Conservation (phyloP, 495 filamentous ascomycete species). For the Hypoxylon subgilvum region DNA sequence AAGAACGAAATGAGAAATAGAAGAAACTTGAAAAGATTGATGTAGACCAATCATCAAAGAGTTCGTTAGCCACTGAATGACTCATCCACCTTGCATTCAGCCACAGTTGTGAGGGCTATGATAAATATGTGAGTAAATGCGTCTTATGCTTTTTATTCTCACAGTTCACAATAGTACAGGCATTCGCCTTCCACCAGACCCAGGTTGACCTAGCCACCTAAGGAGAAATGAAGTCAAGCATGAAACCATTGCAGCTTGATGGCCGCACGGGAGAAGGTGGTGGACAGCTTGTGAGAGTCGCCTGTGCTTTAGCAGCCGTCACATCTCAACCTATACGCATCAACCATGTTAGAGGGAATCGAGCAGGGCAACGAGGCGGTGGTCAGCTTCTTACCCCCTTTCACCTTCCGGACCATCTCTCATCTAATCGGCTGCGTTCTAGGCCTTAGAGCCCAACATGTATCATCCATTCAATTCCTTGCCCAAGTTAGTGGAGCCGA, state of each 20-base stretch:
- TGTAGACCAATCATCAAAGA: too few relatives aligned
- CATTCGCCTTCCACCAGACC: too few relatives aligned
- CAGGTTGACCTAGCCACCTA: too few relatives aligned
- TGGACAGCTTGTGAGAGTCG: conserved; percentile 79
- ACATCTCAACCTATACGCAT: conserved; percentile 69
- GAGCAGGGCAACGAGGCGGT: conserved; percentile 51
- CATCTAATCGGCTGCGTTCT: conserved; percentile 32
- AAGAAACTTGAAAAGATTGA: too few relatives aligned
- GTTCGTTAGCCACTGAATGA: conserved; percentile 8
- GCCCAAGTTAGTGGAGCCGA: conserved; percentile 66
- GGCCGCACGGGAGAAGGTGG: conserved; percentile 82
- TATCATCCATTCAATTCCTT: conserved; percentile 70
- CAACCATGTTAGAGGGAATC: conserved; percentile 71
- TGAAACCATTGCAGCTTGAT: conserved; percentile 56
- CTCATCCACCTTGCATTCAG: conserved; percentile 10
- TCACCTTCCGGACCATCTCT: background rate
- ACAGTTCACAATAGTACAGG: too few relatives aligned
- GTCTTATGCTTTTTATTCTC: too few relatives aligned
- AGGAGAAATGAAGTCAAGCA: background rate
- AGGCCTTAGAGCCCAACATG: conserved; percentile 79
- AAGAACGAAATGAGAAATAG: too few relatives aligned
- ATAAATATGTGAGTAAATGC: background rate
- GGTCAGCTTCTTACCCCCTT: conserved; percentile 36
- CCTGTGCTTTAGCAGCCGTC: conserved; percentile 71
- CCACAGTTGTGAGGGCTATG: background rate